Conservation (phyloP, 306 rosid species). For the Cyclanthera cordifolia region DNA sequence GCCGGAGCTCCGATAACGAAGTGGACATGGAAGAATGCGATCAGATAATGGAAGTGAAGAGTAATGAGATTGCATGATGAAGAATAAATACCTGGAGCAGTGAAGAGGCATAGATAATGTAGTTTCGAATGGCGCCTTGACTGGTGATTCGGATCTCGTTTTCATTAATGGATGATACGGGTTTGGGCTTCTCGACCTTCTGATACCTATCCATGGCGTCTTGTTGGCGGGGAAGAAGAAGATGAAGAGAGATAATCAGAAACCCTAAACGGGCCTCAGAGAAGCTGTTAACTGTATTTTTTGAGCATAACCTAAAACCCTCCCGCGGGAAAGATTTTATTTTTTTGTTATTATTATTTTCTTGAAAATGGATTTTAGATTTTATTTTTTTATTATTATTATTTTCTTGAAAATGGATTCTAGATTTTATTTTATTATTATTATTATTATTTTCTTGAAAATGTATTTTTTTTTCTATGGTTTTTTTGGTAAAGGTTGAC, state of each 20-base stretch:
- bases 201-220: constrained; percentile 74
- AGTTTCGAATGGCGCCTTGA: constrained; percentile 91
- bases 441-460: too few species aligned
- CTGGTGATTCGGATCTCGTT: constrained; percentile 38
- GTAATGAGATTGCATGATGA: too few species aligned
- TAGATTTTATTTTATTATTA: too few species aligned
- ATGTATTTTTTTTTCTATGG: too few species aligned
- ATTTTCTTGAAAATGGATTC: too few species aligned
- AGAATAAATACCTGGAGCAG: constrained; percentile 52
- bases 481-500: too few species aligned
- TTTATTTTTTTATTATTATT: too few species aligned
- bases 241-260: background rate
- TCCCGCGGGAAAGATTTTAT: background rate
- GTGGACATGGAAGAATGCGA: background rate
- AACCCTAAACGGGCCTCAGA: constrained; percentile 5
- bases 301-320: constrained; percentile 6
- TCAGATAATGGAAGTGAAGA: background rate
- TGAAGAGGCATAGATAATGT: constrained; percentile 82
- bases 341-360: background rate
- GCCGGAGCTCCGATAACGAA: background rate
- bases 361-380: too few species aligned
- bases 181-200: constrained; percentile 73
- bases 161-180: constrained; percentile 47
- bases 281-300: background rate
- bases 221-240: background rate